Percentiles rank a stretch among this genome's conserved stretches.
Conservation (phyloP, 2,329 filamentous ascomycete genomes). For the Claviceps pusilla region DNA sequence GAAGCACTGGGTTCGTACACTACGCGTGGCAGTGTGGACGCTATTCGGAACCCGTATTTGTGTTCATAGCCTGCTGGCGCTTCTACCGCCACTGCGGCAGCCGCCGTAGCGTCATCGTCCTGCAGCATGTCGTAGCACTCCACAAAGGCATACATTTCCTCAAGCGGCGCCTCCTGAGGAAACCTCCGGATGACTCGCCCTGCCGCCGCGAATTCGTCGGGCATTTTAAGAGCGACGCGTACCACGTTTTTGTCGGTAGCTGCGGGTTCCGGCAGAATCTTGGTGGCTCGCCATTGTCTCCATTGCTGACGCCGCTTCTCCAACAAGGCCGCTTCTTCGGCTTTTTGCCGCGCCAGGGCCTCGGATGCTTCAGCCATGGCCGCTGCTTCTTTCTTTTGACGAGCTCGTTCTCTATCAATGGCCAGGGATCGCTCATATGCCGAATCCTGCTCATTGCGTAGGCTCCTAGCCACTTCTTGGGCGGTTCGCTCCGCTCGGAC, state of each 20-base stretch:
- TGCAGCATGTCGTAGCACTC: slow-evolving; percentile 66
- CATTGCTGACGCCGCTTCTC: slow-evolving; percentile 46
- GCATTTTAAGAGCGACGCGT: slow-evolving; percentile 53
- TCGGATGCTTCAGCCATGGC: slow-evolving; percentile 53
- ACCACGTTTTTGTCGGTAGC: slow-evolving; percentile 51
- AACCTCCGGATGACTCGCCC: slow-evolving; percentile 70
- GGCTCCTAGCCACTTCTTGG: slow-evolving; percentile 62
- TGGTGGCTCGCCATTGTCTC: slow-evolving; percentile 62
- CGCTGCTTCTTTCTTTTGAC: slow-evolving; percentile 62
- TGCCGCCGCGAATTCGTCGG: slow-evolving; percentile 37
- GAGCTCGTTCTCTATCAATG: slow-evolving; percentile 69
- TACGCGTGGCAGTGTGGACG: slow-evolving; percentile 69
- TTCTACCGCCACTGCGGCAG: neutral
- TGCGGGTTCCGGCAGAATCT: slow-evolving; percentile 53
- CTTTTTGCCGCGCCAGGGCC: slow-evolving; percentile 43
- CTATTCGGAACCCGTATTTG: slow-evolving; percentile 70
- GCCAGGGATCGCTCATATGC: slow-evolving; percentile 89
- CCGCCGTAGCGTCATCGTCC: neutral
- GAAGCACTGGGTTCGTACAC: slow-evolving; percentile 58
- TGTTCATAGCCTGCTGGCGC: slow-evolving; percentile 46
- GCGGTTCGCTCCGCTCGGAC: slow-evolving; percentile 64
- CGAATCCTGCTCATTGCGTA: slow-evolving; percentile 79
- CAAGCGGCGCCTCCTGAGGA: slow-evolving; percentile 50
- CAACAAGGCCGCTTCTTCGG: slow-evolving; percentile 41
- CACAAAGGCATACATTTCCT: slow-evolving; percentile 91